Base-by-base conservation (phyloP, 2,329 filamentous ascomycete species). In the Aspergillus persii region DNA sequence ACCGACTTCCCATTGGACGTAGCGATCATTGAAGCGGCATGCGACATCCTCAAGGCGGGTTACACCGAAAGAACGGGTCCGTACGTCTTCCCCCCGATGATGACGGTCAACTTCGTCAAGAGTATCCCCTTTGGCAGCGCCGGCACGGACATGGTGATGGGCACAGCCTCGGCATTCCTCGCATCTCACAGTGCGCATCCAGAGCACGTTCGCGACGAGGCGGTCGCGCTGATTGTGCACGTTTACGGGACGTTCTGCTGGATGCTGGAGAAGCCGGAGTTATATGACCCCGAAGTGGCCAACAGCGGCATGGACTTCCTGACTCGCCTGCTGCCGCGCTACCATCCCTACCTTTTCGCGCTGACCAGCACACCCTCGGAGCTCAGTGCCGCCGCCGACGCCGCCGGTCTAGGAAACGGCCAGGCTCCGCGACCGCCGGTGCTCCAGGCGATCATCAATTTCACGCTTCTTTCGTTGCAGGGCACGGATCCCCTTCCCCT, bases 231-330 rank as follows among this genome's bases (percentile, higher is more conserved):
- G 41, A 76, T 79, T 30, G 56, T 73, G 11, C 75, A 77, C 57
- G 71, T 79, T 8, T 74, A 76, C 53, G 66, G 75, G 53, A 66
- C 73, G 1, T 75, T 79, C 57, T 68, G 70, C 39, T 70, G 68
- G 59, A 76, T 77, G 70, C 68, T 70, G 30, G 68, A 73, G 29
- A 69, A 69, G 31, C 69, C 73, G 7, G 64, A 72, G 26, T 56
- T 67, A 5, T 75, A 77, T 55, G 76, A 78, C 30, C 78, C 74
- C 8, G 77, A 76, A 61, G 74, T 77, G 47, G 72, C 76, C 6
- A 77, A 79, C 58, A 77, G 76, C 46, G 76, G 77, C 4, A 77
- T 80, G 54, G 78, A 80, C 48, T 80, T 80, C 61, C 68, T 80
- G 8, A 71, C 73, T 18, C 71, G 76, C 36, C 67, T 79, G 8